Evolutionary conservation across 139 green algal genomes (phyloP).

Genomic region (Micractinium sp.): DNA sequence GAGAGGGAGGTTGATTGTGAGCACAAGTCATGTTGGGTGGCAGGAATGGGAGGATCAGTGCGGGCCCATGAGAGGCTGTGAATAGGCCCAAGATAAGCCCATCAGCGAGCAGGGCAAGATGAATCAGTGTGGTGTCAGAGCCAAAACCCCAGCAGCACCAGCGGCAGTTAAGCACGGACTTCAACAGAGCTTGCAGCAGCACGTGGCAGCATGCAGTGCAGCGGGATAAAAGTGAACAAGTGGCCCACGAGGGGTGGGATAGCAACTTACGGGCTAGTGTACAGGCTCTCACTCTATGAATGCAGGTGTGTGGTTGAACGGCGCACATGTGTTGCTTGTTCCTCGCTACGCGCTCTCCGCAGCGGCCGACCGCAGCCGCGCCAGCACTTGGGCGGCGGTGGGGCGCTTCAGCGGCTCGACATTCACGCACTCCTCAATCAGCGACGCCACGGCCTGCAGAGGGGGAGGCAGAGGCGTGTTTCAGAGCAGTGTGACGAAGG

Average conservation of each 20-base stretch:
- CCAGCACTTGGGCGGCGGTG: background rate
- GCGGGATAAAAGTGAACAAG: background rate
- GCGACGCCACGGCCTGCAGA: background rate
- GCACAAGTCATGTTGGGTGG: no score
- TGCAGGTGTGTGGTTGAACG: no score
- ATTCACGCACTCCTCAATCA: background rate
- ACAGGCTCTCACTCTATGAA: background rate
- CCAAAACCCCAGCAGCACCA: no score
- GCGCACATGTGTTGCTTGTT: background rate
- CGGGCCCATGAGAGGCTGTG: no score
- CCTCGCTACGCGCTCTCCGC: background rate
- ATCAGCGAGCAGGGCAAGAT: no score
- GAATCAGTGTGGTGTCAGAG: no score
- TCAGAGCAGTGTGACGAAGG: background rate
- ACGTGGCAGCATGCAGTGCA: background rate
- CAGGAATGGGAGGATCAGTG: no score
- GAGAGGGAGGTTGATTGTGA: no score
- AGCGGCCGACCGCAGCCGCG: background rate
- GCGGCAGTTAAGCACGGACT: background rate
- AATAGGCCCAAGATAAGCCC: no score
- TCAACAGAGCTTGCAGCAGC: background rate
- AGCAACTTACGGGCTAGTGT: background rate
- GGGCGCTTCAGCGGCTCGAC: background rate
- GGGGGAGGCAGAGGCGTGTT: background rate
- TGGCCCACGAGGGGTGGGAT: no score